phyloP scores from a whole-genome alignment of 495 filamentous ascomycete genomes.

The Xylaria intraflava region DNA sequence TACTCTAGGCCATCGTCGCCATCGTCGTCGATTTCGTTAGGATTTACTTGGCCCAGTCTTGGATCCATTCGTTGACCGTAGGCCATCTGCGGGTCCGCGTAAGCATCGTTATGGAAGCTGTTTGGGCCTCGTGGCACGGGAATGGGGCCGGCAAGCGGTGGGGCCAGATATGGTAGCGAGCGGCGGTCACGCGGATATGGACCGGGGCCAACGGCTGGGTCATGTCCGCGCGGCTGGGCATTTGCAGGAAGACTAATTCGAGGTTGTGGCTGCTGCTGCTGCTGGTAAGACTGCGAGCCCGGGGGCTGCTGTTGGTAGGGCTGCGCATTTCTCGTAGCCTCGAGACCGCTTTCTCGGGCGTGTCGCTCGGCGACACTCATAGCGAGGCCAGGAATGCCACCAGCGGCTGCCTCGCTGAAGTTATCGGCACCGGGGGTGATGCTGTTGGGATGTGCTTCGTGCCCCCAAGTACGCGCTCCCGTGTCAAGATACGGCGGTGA shows the following conservation, averaged over 20 bases:
- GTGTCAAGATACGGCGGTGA: slow-evolving; percentile 22
- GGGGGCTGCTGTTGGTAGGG: slow-evolving; percentile 29
- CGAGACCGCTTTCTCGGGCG: slow-evolving; percentile 63
- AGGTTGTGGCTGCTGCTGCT: slow-evolving; percentile 24
- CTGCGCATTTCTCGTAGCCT: slow-evolving; percentile 51
- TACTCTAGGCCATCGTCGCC: slow-evolving; percentile 72
- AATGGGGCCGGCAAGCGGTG: slow-evolving; percentile 10
- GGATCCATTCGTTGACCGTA: slow-evolving; percentile 37
- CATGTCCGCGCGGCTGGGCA: slow-evolving; percentile 16
- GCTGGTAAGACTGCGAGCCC: slow-evolving; percentile 26
- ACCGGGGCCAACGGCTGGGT: slow-evolving; percentile 4
- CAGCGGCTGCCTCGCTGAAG: slow-evolving; percentile 60
- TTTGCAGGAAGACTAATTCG: slow-evolving; percentile 16
- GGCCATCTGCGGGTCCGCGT: slow-evolving; percentile 23
- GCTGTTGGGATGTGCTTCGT: slow-evolving; percentile 39
- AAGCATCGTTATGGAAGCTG: slow-evolving; percentile 22
- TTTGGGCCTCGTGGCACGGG: slow-evolving; percentile 22
- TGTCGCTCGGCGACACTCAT: slow-evolving; percentile 66
- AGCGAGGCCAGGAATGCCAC: slow-evolving; percentile 72
- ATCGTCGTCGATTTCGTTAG: slow-evolving; percentile 75
- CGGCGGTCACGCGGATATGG: slow-evolving; percentile 11
- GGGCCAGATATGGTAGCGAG: slow-evolving; percentile 15
- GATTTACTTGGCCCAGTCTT: slow-evolving; percentile 57
- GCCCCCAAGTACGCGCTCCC: slow-evolving; percentile 25
- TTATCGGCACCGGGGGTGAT: slow-evolving; percentile 72